phyloP scores from a whole-genome alignment of 2,329 filamentous ascomycete species.

The Exophiala xenobiotica region DNA sequence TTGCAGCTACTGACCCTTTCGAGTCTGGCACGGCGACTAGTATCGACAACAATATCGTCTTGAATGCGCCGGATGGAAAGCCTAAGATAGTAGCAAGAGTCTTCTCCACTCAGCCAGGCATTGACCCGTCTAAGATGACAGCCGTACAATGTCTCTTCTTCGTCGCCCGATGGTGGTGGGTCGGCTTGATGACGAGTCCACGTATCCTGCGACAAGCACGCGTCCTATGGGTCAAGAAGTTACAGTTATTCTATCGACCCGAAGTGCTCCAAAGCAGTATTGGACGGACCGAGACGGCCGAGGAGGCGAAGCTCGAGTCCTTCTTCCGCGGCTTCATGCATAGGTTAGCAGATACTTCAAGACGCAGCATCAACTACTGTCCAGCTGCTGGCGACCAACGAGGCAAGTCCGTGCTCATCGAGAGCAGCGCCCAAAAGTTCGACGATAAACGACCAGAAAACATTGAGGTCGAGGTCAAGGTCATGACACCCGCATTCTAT shows the following conservation, averaged over 20 bases:
- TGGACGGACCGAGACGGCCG: constrained; percentile 13
- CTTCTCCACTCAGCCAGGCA: constrained; percentile 8
- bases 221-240: constrained; percentile 18
- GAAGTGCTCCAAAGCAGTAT: constrained; percentile 21
- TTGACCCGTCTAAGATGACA: constrained; percentile 7
- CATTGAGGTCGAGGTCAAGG: constrained; percentile 4
- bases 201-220: constrained; percentile 23
- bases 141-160: constrained; percentile 6
- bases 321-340: constrained; percentile 13
- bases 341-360: neutral
- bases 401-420: neutral
- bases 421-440: neutral
- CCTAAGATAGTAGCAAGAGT: constrained; percentile 23
- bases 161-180: constrained; percentile 23
- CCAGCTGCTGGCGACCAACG: constrained; percentile 5
- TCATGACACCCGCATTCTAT: constrained; percentile 22
- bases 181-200: constrained; percentile 23
- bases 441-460: too few species aligned
- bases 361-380: constrained; percentile 8
- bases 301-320: constrained; percentile 18
- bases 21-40: constrained; percentile 39
- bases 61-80: constrained; percentile 12
- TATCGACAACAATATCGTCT: constrained; percentile 28
- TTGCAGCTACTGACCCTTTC: constrained; percentile 53
- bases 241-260: constrained; percentile 23